phyloP scores from a whole-genome alignment of 2,329 filamentous ascomycete species.

The Penicillium capsulatum region DNA sequence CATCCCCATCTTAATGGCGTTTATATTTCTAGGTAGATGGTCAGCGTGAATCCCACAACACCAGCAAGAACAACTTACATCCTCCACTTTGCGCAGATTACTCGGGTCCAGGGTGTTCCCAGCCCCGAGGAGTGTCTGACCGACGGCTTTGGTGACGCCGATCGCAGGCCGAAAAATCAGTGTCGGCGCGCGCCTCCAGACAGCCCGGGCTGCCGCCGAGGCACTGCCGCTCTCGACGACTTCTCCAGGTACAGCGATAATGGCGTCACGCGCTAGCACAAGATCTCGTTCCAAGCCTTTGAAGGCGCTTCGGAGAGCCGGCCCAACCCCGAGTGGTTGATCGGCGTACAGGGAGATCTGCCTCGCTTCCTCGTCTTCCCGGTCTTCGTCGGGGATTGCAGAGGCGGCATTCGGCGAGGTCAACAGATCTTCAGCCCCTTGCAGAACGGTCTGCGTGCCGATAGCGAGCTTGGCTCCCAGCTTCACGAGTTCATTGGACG shows the following conservation, averaged over 20 bases:
- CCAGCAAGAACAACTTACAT: constrained; percentile 61
- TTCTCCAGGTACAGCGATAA: constrained; percentile 90
- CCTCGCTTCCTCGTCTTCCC: constrained; percentile 63
- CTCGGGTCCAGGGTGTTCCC: constrained; percentile 85
- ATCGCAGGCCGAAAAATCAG: constrained; percentile 88
- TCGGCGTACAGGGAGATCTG: constrained; percentile 90
- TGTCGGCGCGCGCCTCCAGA: constrained; percentile 80
- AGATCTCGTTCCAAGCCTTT: constrained; percentile 79
- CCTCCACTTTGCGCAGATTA: constrained; percentile 75
- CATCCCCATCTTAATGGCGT: constrained; percentile 34
- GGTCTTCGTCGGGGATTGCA: constrained; percentile 55
- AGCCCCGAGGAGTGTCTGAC: constrained; percentile 84
- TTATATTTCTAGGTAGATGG: constrained; percentile 41
- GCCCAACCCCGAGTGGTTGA: constrained; percentile 82
- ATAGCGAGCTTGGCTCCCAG: constrained; percentile 91
- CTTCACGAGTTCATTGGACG: constrained; percentile 88
- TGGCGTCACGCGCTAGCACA: constrained; percentile 79
- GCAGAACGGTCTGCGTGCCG: constrained; percentile 87
- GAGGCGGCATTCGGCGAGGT: constrained; percentile 31
- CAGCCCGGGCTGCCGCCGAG: constrained; percentile 70
- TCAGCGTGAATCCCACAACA: constrained; percentile 6
- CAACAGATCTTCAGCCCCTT: constrained; percentile 80
- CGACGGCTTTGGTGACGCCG: constrained; percentile 81
- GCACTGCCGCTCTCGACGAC: constrained; percentile 82
- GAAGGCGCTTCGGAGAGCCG: constrained; percentile 80